Percentiles rank a stretch among this genome's conserved stretches.
These are phyloP conservation scores for Mortierella sp. DNA, from an alignment of 371 early-diverging fungal genomes.

Conservation along the genomic window DNA sequence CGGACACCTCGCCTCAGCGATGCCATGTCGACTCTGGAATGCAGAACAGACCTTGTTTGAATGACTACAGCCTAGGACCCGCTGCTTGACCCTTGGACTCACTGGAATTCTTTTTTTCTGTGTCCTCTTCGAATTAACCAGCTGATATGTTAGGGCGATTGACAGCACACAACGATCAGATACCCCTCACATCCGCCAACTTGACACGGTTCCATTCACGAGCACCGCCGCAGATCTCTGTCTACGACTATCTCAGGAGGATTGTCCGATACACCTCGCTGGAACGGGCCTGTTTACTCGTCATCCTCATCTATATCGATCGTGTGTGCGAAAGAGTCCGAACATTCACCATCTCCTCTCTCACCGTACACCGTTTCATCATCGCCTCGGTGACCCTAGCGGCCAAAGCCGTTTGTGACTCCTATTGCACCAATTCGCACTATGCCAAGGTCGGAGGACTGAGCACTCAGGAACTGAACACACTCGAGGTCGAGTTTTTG, in stretches of 20 bases:
- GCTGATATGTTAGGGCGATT: constrained; percentile 83
- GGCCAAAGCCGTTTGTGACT: constrained; percentile 88
- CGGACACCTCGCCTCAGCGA: not conserved
- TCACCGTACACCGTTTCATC: constrained; percentile 95
- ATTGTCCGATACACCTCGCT: constrained; percentile 91
- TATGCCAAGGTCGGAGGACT: constrained; percentile 97
- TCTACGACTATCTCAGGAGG: constrained; percentile 82
- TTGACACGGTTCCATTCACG: constrained; percentile 97
- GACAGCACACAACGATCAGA: constrained; percentile 88
- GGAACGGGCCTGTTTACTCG: constrained; percentile 87
- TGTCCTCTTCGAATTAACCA: constrained; percentile 21
- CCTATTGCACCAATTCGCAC: constrained; percentile 87
- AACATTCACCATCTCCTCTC: constrained; percentile 89
- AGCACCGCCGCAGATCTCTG: constrained; percentile 88
- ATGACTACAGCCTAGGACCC: too few relatives aligned
- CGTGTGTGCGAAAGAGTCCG: constrained; percentile 82
- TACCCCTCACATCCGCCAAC: constrained; percentile 80
- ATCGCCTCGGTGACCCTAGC: constrained; percentile 92
- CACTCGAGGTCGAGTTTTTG: constrained; percentile 94
- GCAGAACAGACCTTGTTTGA: too few relatives aligned
- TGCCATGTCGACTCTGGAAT: too few relatives aligned
- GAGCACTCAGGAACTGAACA: constrained; percentile 90
- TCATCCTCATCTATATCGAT: constrained; percentile 93
- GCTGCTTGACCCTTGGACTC: too few relatives aligned
- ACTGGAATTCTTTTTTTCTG: constrained; percentile 4